Base-by-base conservation (phyloP, 1,284 basidiomycete species). In the Tylopilus sp. region DNA sequence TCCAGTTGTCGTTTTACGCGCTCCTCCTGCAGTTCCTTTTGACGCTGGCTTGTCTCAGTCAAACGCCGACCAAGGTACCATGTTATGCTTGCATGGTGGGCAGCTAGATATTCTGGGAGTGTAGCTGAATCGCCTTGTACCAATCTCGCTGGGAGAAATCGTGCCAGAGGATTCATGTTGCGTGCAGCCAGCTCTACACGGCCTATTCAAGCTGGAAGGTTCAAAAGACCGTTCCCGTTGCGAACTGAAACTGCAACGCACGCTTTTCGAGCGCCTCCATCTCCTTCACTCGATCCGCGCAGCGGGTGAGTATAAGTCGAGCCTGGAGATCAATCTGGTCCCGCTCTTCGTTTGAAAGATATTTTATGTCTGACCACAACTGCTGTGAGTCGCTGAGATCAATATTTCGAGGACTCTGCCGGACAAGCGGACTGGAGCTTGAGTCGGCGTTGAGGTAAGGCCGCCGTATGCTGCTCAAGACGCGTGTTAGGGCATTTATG, bases 281-380 rank as follows among this genome's bases (percentile, higher is more conserved):
- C 68, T 88, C 83, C 62, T 83, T 85, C 19, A 96, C 86, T 53
- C 89, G 77, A 54, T 93, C 86, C 15, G 92, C 81, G 66, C 89
- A 93, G 48, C 84, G 82, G 45, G 82, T 81, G 49, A 96, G 74
- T 44, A 93, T 85, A 51, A 91, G 77, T 53, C 87, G 84, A 25
- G 91, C 86, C 65, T 94, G 90, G 55, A 92, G 73, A 72, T 96
- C 93, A 52, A 96, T 88, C 67, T 94, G 89, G 69, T 95, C 92
- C 45, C 92, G 75, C 66, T 96, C 91, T 53, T 88, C 82, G 59
- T 95, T 92, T 21, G 81, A 83, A 13, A 96, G 76, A 61, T 85
- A 74, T 51, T 81, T 81, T 39, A 92, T 75, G 48, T 80, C 79
- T 12, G 79, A 69, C 85, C 86, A 91, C 25, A 75, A 71, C 48